Conservation (phyloP, 768 basidiomycete species). For the Trametes sanguinea region DNA sequence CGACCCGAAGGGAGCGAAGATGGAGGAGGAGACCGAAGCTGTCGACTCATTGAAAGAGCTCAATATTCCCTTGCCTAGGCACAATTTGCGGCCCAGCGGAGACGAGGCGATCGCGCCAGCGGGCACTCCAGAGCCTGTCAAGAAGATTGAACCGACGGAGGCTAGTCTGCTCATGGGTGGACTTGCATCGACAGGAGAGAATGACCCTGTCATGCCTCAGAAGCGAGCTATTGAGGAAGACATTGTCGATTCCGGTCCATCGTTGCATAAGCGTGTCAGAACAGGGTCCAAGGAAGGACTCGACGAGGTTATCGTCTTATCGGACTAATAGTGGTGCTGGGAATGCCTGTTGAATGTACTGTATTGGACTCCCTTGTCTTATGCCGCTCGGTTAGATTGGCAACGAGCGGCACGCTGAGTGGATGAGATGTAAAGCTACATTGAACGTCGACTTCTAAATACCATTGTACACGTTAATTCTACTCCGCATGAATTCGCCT, state of each 20-base stretch:
- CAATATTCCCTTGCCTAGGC: too few species aligned
- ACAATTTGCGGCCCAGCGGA: too few species aligned
- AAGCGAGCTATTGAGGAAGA: background rate
- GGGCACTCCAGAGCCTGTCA: too few species aligned
- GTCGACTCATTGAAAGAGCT: too few species aligned
- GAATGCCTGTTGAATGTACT: background rate
- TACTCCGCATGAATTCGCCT: slow-evolving; percentile 18
- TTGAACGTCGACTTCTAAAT: slow-evolving; percentile 17
- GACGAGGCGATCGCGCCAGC: too few species aligned
- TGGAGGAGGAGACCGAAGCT: too few species aligned
- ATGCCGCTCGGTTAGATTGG: background rate
- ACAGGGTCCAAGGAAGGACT: background rate
- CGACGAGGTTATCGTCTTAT: background rate
- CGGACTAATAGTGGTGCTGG: background rate
- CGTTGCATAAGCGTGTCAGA: background rate
- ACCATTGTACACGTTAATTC: slow-evolving; percentile 9
- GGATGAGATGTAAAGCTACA: slow-evolving; percentile 21
- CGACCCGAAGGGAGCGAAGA: too few species aligned
- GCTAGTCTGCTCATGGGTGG: too few species aligned
- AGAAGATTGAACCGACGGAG: too few species aligned
- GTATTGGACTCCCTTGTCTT: background rate
- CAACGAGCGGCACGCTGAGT: background rate
- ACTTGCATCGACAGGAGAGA: too few species aligned
- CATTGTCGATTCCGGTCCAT: background rate
- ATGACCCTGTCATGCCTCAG: background rate